Conservation (phyloP, 768 basidiomycete genomes). For the Suillus weaverae region DNA sequence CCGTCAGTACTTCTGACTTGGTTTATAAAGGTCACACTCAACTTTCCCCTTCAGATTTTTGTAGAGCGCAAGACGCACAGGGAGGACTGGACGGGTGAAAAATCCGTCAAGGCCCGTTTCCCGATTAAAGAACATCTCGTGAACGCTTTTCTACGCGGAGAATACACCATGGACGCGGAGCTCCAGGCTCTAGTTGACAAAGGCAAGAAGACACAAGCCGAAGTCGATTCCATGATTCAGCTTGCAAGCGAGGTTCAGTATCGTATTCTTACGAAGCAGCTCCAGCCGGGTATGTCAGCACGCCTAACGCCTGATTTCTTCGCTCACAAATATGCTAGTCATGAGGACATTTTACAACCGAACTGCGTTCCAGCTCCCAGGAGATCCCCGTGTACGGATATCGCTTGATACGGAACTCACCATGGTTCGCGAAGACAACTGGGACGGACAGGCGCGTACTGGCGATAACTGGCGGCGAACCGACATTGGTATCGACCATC, state of each 20-base stretch:
- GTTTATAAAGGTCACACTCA: neutral
- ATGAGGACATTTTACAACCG: slow-evolving; percentile 98
- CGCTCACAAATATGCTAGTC: slow-evolving; percentile 46
- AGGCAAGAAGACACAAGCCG: slow-evolving; percentile 83
- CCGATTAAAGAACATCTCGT: slow-evolving; percentile 92
- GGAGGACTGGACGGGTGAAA: slow-evolving; percentile 99
- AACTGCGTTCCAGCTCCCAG: slow-evolving; percentile 98
- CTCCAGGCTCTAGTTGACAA: slow-evolving; percentile 81
- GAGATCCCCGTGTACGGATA: slow-evolving; percentile 83
- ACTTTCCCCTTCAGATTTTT: slow-evolving; percentile 56
- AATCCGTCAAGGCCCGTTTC: slow-evolving; percentile 97
- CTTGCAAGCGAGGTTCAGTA: slow-evolving; percentile 98
- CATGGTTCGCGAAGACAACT: slow-evolving; percentile 94
- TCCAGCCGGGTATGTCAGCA: slow-evolving; percentile 69
- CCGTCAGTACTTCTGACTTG: slow-evolving; percentile 45
- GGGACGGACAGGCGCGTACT: slow-evolving; percentile 80
- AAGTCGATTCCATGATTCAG: slow-evolving; percentile 93
- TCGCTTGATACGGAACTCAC: slow-evolving; percentile 97
- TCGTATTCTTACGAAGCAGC: slow-evolving; percentile 74
- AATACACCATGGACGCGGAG: slow-evolving; percentile 91
- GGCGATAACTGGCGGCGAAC: slow-evolving; percentile 86
- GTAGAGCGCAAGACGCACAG: slow-evolving; percentile 91
- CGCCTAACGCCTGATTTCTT: neutral
- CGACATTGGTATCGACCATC: slow-evolving; percentile 68
- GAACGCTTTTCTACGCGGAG: slow-evolving; percentile 86